Evolutionary conservation across 441 rosid genomes (phyloP), one percentile per base, ranked within the genome.

Genomic region (Corymbia calophylla): DNA sequence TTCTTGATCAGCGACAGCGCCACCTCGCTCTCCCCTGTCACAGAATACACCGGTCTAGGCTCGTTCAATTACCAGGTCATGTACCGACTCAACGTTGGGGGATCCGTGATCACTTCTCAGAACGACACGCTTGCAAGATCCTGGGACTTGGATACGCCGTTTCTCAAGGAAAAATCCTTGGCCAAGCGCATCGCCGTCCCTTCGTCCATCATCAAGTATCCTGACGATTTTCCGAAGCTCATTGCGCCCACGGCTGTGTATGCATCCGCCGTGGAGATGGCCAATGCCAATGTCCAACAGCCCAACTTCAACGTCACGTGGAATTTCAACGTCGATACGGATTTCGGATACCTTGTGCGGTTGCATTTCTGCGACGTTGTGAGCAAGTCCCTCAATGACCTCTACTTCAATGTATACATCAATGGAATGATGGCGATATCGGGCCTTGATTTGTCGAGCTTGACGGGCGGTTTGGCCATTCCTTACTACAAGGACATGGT

Each of bases 31-130:
- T 86, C 51, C 88, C 90, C 90, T 3, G 90, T 89, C 6, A 49
- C 48, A 49, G 90, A 86, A 23, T 89, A 66, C 90, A 70, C 54
- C 12, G 90, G 88, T 48, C 48, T 89, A 31, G 55, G 56, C 86
- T 9, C 3, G 25, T 70, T 66, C 35, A 89, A 89, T 87, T 89
- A 86, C 88, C 88, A 89, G 88, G 17, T 49, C 39, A 88, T 86
- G 3, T 70, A 89, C 68, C 49, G 90, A 53, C 68, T 89, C n/a
- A 89, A 89, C 12, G 88, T 89, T 18, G 90, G 90, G 21, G 90
- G 90, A 35, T 62, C 90, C 1, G 17, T 68, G 86, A 86, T 89
- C n/a, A 89, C 90, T 31, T 86, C 91, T 87, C 91, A 91, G 93
- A 89, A 90, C 56, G 90, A 86, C 60, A 89, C 88, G 27, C 55